A percentile compares a stretch with the other conserved stretches of the same genome.
Conservation (phyloP, 306 rosid genomes). For the Castanea crenata region DNA sequence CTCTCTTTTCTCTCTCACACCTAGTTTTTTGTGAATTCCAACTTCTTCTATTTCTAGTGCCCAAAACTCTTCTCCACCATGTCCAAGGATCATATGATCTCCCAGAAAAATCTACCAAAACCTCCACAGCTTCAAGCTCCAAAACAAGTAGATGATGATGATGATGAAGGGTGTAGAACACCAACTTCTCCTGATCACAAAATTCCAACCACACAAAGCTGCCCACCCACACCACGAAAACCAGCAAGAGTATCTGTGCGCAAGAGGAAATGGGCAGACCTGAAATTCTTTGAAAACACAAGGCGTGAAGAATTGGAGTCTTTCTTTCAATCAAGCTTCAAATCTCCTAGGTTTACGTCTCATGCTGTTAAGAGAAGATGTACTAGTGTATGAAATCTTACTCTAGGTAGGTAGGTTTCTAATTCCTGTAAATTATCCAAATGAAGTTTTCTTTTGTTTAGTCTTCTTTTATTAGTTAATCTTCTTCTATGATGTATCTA, state of each 20-base stretch:
- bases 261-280: slow-evolving; percentile 34
- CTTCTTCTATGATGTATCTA: neutral
- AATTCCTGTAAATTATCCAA: neutral
- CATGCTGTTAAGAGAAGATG: slow-evolving; percentile 35
- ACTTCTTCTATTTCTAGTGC: neutral
- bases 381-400: slow-evolving; percentile 23
- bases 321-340: slow-evolving; percentile 41
- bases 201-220: slow-evolving; percentile 36
- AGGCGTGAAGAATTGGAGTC: slow-evolving; percentile 50
- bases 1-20: neutral
- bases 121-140: neutral
- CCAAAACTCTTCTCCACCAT: neutral
- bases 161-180: slow-evolving; percentile 37
- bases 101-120: slow-evolving; percentile 2
- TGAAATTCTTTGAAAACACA: slow-evolving; percentile 31
- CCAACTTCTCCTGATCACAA: slow-evolving; percentile 38
- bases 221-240: slow-evolving; percentile 59
- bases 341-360: slow-evolving; percentile 23
- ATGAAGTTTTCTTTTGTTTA: neutral
- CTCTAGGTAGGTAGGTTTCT: neutral
- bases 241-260: neutral
- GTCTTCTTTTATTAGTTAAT: neutral
- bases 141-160: slow-evolving; percentile 22
- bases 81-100: slow-evolving; percentile 1
- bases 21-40: neutral